A percentile compares a stretch with the other conserved stretches of the same genome.
Evolutionary conservation across 225 moss, liverwort and hornwort species (phyloP).

Genomic region (Physcomitrium patens): DNA sequence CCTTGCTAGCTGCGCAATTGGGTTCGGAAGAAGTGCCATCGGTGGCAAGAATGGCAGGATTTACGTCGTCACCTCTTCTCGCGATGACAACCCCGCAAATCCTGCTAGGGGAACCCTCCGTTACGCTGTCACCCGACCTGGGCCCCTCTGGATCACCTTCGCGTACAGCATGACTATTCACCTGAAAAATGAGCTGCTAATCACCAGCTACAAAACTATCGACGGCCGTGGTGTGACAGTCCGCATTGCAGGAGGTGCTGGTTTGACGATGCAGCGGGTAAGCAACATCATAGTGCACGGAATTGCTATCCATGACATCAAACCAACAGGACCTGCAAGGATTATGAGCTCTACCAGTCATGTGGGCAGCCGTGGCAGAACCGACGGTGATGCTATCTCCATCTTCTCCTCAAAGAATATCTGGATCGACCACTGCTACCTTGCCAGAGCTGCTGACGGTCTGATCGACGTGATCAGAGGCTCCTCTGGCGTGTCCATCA

Average conservation of each 20-base stretch:
- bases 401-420: slow-evolving; percentile 27
- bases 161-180: slow-evolving; percentile 40
- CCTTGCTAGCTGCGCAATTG: slow-evolving; percentile 49
- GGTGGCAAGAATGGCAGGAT: slow-evolving; percentile 57
- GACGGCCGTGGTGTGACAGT: slow-evolving; percentile 52
- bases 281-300: slow-evolving; percentile 50
- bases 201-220: slow-evolving; percentile 65
- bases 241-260: background rate
- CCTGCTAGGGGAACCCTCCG: slow-evolving; percentile 58
- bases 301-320: slow-evolving; percentile 43
- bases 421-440: slow-evolving; percentile 60
- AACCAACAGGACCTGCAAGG: slow-evolving; percentile 39
- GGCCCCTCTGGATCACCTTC: slow-evolving; percentile 47
- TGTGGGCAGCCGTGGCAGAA: slow-evolving; percentile 41
- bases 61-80: slow-evolving; percentile 52
- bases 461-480: slow-evolving; percentile 50
- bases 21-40: slow-evolving; percentile 48
- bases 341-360: slow-evolving; percentile 47
- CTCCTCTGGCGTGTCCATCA: slow-evolving; percentile 49
- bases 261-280: slow-evolving; percentile 12
- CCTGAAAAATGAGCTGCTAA: slow-evolving; percentile 56
- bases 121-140: slow-evolving; percentile 40
- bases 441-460: slow-evolving; percentile 44
- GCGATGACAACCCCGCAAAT: slow-evolving; percentile 37
- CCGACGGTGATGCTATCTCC: slow-evolving; percentile 47